A percentile compares a stretch with the other conserved stretches of the same genome.
phyloP scores from a whole-genome alignment of 306 rosid species.

The Echinosophora koreensis region DNA sequence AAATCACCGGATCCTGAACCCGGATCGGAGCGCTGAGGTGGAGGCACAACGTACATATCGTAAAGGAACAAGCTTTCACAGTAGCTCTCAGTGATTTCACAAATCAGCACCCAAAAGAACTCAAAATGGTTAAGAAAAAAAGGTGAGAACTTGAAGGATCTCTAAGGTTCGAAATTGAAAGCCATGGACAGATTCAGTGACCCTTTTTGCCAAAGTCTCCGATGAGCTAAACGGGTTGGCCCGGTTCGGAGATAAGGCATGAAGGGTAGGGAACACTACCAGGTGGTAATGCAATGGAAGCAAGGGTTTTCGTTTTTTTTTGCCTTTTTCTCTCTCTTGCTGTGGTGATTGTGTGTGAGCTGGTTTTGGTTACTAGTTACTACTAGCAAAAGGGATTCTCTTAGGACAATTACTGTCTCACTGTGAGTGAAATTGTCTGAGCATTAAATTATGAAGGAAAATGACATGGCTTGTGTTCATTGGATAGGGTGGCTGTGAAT shows the following conservation, averaged over 20 bases:
- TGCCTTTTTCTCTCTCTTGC: background rate
- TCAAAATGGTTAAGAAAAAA: background rate
- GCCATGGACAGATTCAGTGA: conserved; percentile 39
- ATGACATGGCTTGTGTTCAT: conserved; percentile 53
- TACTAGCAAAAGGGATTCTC: conserved; percentile 28
- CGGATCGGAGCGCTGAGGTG: conserved; percentile 88
- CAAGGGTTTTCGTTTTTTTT: conserved; percentile 40
- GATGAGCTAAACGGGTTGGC: conserved; percentile 48
- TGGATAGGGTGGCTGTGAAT: conserved; percentile 26
- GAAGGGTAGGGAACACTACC: conserved; percentile 44
- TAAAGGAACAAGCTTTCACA: background rate
- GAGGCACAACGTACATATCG: conserved; percentile 92
- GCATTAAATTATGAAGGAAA: background rate
- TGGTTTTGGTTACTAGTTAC: conserved; percentile 49
- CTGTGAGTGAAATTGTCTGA: conserved; percentile 30
- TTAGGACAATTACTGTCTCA: conserved; percentile 40
- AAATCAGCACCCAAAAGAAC: background rate
- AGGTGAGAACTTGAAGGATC: conserved; percentile 46
- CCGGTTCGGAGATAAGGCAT: conserved; percentile 47
- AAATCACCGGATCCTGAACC: conserved; percentile 80
- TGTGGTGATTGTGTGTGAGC: conserved; percentile 35
- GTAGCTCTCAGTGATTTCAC: conserved; percentile 11
- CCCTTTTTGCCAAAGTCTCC: conserved; percentile 40
- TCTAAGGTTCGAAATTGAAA: conserved; percentile 40
- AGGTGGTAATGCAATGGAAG: conserved; percentile 32